A percentile compares a stretch with the other conserved stretches of the same genome.
Evolutionary conservation across 2,329 filamentous ascomycete genomes (phyloP).

Genomic region (Sporothrix pallida): DNA sequence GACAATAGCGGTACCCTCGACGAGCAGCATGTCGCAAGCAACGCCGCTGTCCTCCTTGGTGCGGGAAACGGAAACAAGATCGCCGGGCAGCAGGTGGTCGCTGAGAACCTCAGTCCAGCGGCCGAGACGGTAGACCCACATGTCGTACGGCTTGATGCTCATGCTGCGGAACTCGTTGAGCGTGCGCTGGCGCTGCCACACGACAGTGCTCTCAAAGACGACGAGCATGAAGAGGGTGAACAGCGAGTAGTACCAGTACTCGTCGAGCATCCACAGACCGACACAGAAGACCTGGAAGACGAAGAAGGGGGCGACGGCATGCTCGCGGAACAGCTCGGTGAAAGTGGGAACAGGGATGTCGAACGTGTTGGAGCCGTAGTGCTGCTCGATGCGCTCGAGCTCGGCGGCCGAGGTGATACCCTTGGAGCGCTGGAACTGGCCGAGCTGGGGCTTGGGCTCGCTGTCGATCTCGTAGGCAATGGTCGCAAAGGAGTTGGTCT

Average conservation of each 20-base stretch:
- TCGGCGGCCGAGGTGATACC: conserved; percentile 78
- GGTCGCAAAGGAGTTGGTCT: conserved; percentile 77
- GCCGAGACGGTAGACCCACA: conserved; percentile 86
- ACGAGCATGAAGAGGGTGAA: conserved; percentile 99
- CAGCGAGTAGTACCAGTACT: conserved; percentile 99
- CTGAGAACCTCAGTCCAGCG: conserved; percentile 90
- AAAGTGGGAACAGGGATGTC: conserved; percentile 98
- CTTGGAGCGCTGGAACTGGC: conserved; percentile 77
- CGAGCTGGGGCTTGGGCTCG: conserved; percentile 80
- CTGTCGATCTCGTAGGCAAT: conserved; percentile 82
- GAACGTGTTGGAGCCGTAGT: conserved; percentile 96
- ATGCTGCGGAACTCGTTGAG: conserved; percentile 96
- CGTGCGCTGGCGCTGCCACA: conserved; percentile 97
- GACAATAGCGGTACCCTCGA: conserved; percentile 95
- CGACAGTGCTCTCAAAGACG: conserved; percentile 95
- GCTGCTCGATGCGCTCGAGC: conserved; percentile 78
- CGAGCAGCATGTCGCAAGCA: conserved; percentile 93
- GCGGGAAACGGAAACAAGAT: conserved; percentile 87
- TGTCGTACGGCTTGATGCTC: conserved; percentile 98
- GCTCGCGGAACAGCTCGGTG: conserved; percentile 94
- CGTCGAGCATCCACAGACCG: conserved; percentile 96
- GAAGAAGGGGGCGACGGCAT: conserved; percentile 98
- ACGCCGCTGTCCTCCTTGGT: conserved; percentile 98
- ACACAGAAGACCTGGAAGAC: conserved; percentile 99
- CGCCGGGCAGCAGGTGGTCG: conserved; percentile 89